Evolutionary conservation across 805 yeast species (phyloP).

Genomic region (Candida hungchunana): DNA sequence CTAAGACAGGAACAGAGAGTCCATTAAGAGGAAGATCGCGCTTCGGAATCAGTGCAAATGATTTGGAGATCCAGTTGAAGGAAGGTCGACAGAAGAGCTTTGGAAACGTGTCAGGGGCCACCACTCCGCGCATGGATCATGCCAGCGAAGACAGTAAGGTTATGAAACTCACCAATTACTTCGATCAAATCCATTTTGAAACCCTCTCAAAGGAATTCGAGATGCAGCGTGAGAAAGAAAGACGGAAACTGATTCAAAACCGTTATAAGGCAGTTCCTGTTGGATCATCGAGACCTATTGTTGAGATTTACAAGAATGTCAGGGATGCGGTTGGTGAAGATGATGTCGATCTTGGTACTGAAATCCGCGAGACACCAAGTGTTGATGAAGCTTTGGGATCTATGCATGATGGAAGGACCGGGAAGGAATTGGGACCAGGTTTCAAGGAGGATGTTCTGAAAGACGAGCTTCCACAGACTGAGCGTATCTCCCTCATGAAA

Average conservation of each 20-base stretch:
- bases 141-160: conserved; percentile 41
- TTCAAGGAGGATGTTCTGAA: conserved; percentile 17
- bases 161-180: conserved; percentile 58
- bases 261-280: conserved; percentile 68
- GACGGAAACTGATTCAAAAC: conserved; percentile 53
- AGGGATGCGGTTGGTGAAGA: conserved; percentile 78
- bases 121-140: conserved; percentile 12
- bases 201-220: conserved; percentile 82
- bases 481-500: conserved; percentile 73
- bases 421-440: conserved; percentile 16
- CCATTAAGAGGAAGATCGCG: conserved; percentile 5
- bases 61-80: conserved; percentile 24
- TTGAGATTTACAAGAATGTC: conserved; percentile 83
- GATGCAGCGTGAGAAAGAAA: conserved; percentile 77
- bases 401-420: neutral
- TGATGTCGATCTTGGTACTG: conserved; percentile 30
- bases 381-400: neutral
- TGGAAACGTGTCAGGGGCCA: conserved; percentile 2
- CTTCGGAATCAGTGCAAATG: conserved; percentile 26
- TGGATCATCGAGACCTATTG: conserved; percentile 76
- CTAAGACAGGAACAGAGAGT: conserved; percentile 1
- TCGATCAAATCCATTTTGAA: conserved; percentile 74
- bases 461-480: conserved; percentile 41
- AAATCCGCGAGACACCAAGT: conserved; percentile 10
- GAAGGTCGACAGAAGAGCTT: conserved; percentile 26